Evolutionary conservation across 2,329 filamentous ascomycete genomes (phyloP), one percentile per base, ranked within the genome.

Genomic region (Colletotrichum phormii): DNA sequence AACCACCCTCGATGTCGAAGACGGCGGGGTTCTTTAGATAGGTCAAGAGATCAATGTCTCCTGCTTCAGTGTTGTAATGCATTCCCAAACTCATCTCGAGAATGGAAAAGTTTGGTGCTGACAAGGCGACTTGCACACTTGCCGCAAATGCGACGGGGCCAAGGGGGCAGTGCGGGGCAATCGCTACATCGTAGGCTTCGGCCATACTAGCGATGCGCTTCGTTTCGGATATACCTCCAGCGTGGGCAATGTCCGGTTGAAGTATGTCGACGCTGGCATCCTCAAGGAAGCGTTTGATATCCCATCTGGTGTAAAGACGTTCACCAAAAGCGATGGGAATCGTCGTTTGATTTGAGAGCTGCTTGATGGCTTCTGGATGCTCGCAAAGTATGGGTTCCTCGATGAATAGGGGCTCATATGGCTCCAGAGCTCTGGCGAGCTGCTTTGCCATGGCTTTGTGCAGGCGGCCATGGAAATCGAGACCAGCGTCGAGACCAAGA

Each of bases 371-470:
- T 73, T 88, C 88, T 62, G 75, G 79, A 75, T 93, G 89, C 76
- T 93, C 91, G 11, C 88, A 90, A 4, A 93, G 85, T 5, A 93
- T 81, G 0, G 90, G 90, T 75, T 93, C 91, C 79, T 93, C 91
- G 65, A 93, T 90, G 80, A 93, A 93, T 4, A 93, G 80, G 0
- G 91, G 91, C 3, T 84, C 84, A 76, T 92, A 85, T 0, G 90
- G 89, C 77, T 92, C 90, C 0, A 93, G 84, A 0, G 86, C 84
- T 74, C 86, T 87, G 8, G 90, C 91, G 7, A 93, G 85, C 77
- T 93, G 91, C 76, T 92, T 92, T 2, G 91, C 91, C 90, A 93
- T 93, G 24, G 90, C 89, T 75, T 91, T 91, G 82, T 93, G 91
- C 8, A 93, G 82, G 35, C 91, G 87, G 31, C 91, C 92, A 78